Evolutionary conservation across 306 rosid species (phyloP).

Genomic region (Vachellia pachyceras): DNA sequence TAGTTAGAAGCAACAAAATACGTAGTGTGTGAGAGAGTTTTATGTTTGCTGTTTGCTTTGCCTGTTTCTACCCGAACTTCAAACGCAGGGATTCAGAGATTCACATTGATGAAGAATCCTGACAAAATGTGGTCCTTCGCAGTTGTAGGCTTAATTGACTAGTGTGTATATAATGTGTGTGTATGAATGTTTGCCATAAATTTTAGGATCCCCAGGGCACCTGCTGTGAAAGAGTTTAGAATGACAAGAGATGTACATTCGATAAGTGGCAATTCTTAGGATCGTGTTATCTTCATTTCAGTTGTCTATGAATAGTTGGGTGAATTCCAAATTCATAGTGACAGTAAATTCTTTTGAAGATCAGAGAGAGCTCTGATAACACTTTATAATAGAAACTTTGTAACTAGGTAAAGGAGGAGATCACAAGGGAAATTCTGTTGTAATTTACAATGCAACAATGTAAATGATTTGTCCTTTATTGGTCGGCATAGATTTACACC

Average conservation of each 20-base stretch:
- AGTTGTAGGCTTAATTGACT: background rate
- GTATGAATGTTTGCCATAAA: background rate
- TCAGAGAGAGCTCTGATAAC: no score
- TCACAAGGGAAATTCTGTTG: no score
- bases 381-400: no score
- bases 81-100: constrained; percentile 52
- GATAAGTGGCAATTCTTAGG: background rate
- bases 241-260: background rate
- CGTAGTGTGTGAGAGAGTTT: constrained; percentile 34
- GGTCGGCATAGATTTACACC: no score
- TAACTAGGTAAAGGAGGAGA: no score
- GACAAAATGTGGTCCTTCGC: background rate
- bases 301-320: background rate
- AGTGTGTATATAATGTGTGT: background rate
- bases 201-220: background rate
- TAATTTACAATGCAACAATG: no score
- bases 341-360: background rate
- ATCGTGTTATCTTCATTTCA: background rate
- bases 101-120: constrained; percentile 50
- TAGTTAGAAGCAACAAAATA: constrained; percentile 29
- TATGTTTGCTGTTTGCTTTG: constrained; percentile 25
- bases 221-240: background rate
- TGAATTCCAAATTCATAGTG: background rate
- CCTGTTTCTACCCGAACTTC: constrained; percentile 24
- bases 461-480: no score